Base-by-base conservation (phyloP, 805 yeast species). In the Suhomyces sp. region DNA sequence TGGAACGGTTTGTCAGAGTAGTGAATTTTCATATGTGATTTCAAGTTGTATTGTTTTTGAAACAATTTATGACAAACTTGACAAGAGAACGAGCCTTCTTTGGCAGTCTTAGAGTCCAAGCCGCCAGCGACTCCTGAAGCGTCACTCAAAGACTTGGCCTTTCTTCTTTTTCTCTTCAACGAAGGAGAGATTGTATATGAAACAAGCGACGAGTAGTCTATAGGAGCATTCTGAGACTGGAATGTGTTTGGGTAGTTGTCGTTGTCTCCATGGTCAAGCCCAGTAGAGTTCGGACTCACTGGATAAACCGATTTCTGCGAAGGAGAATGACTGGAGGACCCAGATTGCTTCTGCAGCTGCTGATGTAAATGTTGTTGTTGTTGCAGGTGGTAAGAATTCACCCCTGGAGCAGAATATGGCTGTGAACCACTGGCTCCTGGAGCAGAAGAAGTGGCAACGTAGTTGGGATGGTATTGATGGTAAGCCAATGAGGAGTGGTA, bases 1-100 rank as follows among this genome's bases (percentile, higher is more conserved):
- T 72, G 70, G 60, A 66, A 83, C 5, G 93, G 93, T 38, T 81
- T 76, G 32, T 80, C 90, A 31, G 74, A 70, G 4, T 87, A 79
- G 55, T 84, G 63, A 7, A 74, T 68, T 40, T 65, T 69, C 67
- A 67, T 69, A 47, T 73, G 79, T 5, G 71, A 64, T 42, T 70
- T 70, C 38, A 73, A 56, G 48, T 73, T 73, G 53, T 73, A 73
- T 5, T 75, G 74, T 41, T 70, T 70, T 44, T 60, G 66, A 48
- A 73, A 73, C 9, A 58, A 58, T 43, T 71, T 73, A 9, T 63
- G 67, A 48, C 79, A 73, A 3, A 56, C 51, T 6, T 53, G 51
- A 44, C 79, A 73, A 4, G 68, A 65, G 44, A 54, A 66, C 7
- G 42, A 39, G 12, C 46, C 41, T 16, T 31, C 33, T 5, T 35